Evolutionary conservation across 805 yeast species (phyloP).

Genomic region (Ogataea thermomethanolica): DNA sequence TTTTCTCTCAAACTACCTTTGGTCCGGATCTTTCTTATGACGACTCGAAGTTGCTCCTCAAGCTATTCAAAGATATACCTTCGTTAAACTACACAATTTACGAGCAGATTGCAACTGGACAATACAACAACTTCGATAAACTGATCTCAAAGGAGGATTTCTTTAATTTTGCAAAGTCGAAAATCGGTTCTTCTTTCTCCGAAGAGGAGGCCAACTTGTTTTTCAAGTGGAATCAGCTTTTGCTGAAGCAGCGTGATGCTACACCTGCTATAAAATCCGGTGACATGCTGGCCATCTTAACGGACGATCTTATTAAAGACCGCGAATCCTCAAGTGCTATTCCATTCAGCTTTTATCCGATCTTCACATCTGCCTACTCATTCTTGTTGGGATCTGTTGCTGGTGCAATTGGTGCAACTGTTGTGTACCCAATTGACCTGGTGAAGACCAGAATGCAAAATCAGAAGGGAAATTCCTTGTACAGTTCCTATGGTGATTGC

Average conservation of each 20-base stretch:
- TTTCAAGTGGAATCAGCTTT: slow-evolving; percentile 34
- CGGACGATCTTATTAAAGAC: slow-evolving; percentile 52
- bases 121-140: slow-evolving; percentile 18
- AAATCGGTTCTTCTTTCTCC: slow-evolving; percentile 15
- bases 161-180: slow-evolving; percentile 23
- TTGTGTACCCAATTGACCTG: slow-evolving; percentile 93
- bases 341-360: slow-evolving; percentile 48
- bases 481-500: slow-evolving; percentile 83
- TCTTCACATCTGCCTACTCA: slow-evolving; percentile 84
- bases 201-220: slow-evolving; percentile 31
- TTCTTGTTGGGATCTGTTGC: slow-evolving; percentile 91
- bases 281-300: slow-evolving; percentile 39
- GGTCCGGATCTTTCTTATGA: slow-evolving; percentile 45
- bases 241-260: slow-evolving; percentile 25
- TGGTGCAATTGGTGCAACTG: slow-evolving; percentile 98
- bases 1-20: slow-evolving; percentile 32
- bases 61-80: slow-evolving; percentile 39
- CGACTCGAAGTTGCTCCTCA: slow-evolving; percentile 45
- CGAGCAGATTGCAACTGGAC: slow-evolving; percentile 26
- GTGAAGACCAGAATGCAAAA: slow-evolving; percentile 98
- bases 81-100: slow-evolving; percentile 31
- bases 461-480: slow-evolving; percentile 68
- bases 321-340: slow-evolving; percentile 40
- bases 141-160: slow-evolving; percentile 26
- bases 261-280: slow-evolving; percentile 28